Conservation (phyloP, 108 stramenopile species). For the Aurantiochytrium sp. region DNA sequence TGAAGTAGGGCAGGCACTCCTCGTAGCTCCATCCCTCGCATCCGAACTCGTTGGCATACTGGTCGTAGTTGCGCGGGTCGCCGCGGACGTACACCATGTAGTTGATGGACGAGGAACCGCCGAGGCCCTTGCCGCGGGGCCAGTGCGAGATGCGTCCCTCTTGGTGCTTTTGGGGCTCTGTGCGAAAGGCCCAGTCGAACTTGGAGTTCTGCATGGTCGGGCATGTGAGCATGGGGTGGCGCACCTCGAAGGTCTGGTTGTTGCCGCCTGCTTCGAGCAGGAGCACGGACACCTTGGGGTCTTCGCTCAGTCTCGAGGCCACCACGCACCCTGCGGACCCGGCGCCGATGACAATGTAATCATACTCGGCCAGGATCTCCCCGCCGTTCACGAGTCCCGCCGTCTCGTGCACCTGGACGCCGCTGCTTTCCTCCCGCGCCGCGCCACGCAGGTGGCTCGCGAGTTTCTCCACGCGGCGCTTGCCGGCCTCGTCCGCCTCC, state of each 20-base stretch:
- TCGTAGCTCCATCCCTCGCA: conserved; percentile 34
- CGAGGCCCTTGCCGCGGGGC: conserved; percentile 56
- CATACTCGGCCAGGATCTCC: conserved; percentile 30
- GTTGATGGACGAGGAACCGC: conserved; percentile 55
- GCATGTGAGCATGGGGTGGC: not conserved
- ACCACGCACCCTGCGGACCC: conserved; percentile 65
- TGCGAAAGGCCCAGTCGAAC: not conserved
- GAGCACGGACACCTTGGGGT: conserved; percentile 32
- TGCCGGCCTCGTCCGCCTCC: too few relatives aligned
- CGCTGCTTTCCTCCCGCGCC: not conserved
- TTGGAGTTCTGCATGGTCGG: not conserved
- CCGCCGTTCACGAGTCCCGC: not conserved
- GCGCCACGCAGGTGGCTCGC: not conserved
- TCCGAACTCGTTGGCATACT: conserved; percentile 40
- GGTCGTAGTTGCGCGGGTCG: conserved; percentile 46
- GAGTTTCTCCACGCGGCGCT: not conserved
- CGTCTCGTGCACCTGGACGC: not conserved
- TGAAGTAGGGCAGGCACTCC: conserved; percentile 56
- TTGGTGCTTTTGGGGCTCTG: not conserved
- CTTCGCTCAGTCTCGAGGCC: conserved; percentile 49
- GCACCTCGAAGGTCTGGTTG: not conserved
- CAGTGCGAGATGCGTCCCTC: conserved; percentile 6
- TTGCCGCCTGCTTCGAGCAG: conserved; percentile 43
- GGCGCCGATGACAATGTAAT: conserved; percentile 71
- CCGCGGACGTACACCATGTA: conserved; percentile 54